Evolutionary conservation across 805 yeast species (phyloP), one percentile per base, ranked within the genome.

Genomic region (Pichia exigua): DNA sequence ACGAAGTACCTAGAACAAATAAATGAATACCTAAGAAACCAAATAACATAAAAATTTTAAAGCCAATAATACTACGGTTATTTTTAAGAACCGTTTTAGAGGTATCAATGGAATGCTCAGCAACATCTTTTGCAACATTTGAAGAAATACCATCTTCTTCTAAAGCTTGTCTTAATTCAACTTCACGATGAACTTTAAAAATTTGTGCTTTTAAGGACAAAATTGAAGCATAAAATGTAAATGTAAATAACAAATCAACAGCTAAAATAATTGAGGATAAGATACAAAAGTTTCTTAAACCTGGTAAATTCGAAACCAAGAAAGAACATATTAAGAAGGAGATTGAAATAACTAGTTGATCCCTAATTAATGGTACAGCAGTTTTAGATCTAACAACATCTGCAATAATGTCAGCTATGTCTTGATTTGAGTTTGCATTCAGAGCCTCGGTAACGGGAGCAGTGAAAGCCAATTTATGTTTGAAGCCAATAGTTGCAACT

Each of bases 101-200:
- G 62, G 63, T 54, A 57, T 62, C 65, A 50, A 56, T 57, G 15
- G 65, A 54, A 35, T 71, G 61, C 44, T 64, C 69, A 18, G 83
- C 81, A 38, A 90, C 91, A 40, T 81, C 76, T 57, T 79, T 82
- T 12, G 97, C 97, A 35, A 86, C 85, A 45, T 73, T 66, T 41
- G 81, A 79, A 44, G 86, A 77, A 35, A 92, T 79, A 26, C 99
- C 98, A 63, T 92, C 99, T 65, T 92, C 99, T 71, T 91, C 94
- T 57, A 92, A 74, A 28, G 87, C 89, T 56, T 80, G 82, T 64
- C 85, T 83, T 64, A 90, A 78, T 50, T 81, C 79, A 53, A 87
- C 82, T 45, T 89, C 85, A 57, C 88, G 81, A 68, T 91, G 88
- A 51, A 94, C 94, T 54, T 87, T 75, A 65, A 81, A 82, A 66